A percentile compares a stretch with the other conserved stretches of the same genome.
phyloP scores from a whole-genome alignment of 2,329 filamentous ascomycete genomes.

The Microascus cirrosus region DNA sequence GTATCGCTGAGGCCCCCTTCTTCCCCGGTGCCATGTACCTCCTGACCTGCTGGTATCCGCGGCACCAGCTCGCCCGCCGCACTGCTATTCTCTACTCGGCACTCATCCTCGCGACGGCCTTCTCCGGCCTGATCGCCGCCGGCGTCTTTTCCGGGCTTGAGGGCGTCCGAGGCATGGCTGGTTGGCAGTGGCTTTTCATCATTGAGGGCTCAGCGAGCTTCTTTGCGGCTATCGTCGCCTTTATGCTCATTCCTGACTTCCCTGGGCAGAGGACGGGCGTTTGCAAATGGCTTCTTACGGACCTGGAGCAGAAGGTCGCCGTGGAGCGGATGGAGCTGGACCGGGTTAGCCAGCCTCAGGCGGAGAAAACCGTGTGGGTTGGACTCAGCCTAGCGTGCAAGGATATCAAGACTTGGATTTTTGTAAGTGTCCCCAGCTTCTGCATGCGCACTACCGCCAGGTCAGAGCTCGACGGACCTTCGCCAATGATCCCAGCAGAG shows the following conservation, averaged over 20 bases:
- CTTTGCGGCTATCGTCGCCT: conserved; percentile 17
- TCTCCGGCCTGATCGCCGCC: conserved; percentile 47
- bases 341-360: not conserved
- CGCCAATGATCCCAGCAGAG: not conserved
- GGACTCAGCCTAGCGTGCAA: not conserved
- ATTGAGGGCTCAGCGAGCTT: conserved; percentile 8
- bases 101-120: conserved; percentile 54
- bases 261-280: not conserved
- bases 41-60: conserved; percentile 43
- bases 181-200: conserved; percentile 26
- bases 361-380: not conserved
- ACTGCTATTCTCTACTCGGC: conserved; percentile 49
- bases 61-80: conserved; percentile 49
- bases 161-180: conserved; percentile 18
- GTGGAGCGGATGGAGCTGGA: not conserved
- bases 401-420: not conserved
- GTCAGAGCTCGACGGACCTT: too few species aligned
- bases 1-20: conserved; percentile 20
- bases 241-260: conserved; percentile 23
- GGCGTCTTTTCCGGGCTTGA: conserved; percentile 16
- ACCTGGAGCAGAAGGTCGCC: not conserved
- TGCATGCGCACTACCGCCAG: too few species aligned
- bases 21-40: conserved; percentile 26
- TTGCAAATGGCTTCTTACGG: not conserved
- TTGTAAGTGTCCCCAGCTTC: not conserved